phyloP scores from a whole-genome alignment of 768 basidiomycete genomes.

The Suillus hirtellus region DNA sequence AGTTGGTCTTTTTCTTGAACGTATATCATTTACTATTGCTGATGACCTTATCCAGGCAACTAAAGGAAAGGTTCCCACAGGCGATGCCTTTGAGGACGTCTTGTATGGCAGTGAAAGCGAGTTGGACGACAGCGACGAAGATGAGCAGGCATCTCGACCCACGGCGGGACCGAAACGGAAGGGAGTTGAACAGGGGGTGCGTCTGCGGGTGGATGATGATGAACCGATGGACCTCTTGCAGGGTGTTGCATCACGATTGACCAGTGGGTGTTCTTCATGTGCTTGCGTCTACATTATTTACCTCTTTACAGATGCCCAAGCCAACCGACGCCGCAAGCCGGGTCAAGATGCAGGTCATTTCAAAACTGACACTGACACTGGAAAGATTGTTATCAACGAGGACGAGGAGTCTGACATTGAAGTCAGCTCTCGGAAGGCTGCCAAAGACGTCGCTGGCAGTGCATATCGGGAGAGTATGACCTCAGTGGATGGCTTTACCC shows the following conservation, averaged over 20 bases:
- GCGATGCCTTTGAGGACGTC: conserved; percentile 96
- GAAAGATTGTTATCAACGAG: conserved; percentile 74
- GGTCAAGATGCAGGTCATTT: conserved; percentile 86
- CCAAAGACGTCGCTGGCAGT: conserved; percentile 60
- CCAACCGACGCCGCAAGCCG: conserved; percentile 65
- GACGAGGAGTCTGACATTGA: conserved; percentile 52
- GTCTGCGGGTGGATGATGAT: conserved; percentile 84
- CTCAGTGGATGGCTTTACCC: conserved; percentile 87
- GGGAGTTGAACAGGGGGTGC: conserved; percentile 48
- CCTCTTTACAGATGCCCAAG: conserved; percentile 39
- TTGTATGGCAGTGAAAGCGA: conserved; percentile 97
- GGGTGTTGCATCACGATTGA: conserved; percentile 69
- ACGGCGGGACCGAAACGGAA: conserved; percentile 38
- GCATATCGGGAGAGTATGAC: conserved; percentile 85
- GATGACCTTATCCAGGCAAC: conserved; percentile 35
- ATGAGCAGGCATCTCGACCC: conserved; percentile 36
- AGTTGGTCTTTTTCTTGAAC: conserved; percentile 27
- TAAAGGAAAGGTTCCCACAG: conserved; percentile 52
- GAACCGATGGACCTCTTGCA: conserved; percentile 94
- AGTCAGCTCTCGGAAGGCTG: conserved; percentile 39
- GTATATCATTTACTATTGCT: background rate
- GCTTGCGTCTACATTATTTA: background rate
- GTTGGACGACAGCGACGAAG: conserved; percentile 69
- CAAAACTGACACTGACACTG: conserved; percentile 82
- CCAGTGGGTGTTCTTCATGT: conserved; percentile 48